phyloP scores from a whole-genome alignment of 2,329 filamentous ascomycete genomes.

The Fusarium haematococcum region DNA sequence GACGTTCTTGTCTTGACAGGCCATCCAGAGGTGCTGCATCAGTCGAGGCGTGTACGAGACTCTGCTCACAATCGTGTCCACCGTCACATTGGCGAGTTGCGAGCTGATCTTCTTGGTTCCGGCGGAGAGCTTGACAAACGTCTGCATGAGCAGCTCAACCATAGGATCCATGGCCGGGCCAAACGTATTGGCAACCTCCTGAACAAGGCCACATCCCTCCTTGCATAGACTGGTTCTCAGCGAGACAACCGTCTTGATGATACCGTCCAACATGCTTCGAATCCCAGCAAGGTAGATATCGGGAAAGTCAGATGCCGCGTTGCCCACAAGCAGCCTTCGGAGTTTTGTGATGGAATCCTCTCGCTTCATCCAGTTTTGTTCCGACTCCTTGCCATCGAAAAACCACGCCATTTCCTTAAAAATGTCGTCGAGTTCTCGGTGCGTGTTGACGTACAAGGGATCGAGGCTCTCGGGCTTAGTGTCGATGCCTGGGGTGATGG shows the following conservation, averaged over 20 bases:
- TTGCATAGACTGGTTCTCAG: constrained; percentile 91
- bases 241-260: constrained; percentile 86
- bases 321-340: constrained; percentile 83
- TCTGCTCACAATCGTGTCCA: constrained; percentile 83
- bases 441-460: constrained; percentile 84
- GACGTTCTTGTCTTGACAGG: constrained; percentile 93
- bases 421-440: constrained; percentile 88
- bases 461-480: constrained; percentile 77
- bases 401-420: constrained; percentile 82
- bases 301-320: constrained; percentile 81
- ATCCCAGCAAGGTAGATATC: constrained; percentile 77
- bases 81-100: constrained; percentile 82
- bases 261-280: constrained; percentile 83
- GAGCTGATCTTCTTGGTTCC: constrained; percentile 94
- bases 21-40: constrained; percentile 85
- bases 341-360: constrained; percentile 85
- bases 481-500: constrained; percentile 73
- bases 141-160: constrained; percentile 90
- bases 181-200: constrained; percentile 82
- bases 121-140: constrained; percentile 88
- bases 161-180: constrained; percentile 86
- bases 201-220: constrained; percentile 84
- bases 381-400: constrained; percentile 90
- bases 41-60: constrained; percentile 84
- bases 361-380: constrained; percentile 90